These are phyloP conservation scores for Stagonosporopsis chrysanthemi DNA, from an alignment of 2,329 filamentous ascomycete genomes.

Conservation along the genomic window DNA sequence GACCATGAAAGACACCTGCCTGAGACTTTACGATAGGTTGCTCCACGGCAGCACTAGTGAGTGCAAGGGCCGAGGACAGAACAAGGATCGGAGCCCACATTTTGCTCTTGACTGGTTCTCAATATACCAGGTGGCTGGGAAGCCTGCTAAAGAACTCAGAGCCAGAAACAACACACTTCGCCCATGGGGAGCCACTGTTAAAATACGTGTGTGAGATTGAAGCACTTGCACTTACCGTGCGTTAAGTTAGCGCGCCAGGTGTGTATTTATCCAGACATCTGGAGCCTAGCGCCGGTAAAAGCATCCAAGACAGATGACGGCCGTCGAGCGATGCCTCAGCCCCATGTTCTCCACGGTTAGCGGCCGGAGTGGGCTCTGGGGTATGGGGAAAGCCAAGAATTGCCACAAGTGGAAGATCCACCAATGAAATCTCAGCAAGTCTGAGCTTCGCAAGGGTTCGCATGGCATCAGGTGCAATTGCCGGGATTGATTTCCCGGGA, in stretches of 20 bases:
- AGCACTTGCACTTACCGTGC: not conserved
- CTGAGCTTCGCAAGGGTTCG: slow-evolving; percentile 10
- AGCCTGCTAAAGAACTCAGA: not conserved
- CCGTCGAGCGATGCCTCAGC: not conserved
- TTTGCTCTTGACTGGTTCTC: not conserved
- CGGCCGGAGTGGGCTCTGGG: slow-evolving; percentile 5
- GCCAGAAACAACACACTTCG: not conserved
- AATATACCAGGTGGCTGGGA: not conserved
- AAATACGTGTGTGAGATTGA: not conserved
- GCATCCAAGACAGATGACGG: not conserved
- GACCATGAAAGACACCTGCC: slow-evolving; percentile 39
- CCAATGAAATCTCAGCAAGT: not conserved
- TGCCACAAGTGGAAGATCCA: slow-evolving; percentile 9
- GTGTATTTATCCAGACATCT: not conserved
- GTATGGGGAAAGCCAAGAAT: slow-evolving; percentile 17
- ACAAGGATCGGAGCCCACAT: not conserved
- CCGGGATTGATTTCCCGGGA: not conserved
- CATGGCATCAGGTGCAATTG: not conserved
- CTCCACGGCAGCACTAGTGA: not conserved
- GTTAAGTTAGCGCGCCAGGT: not conserved
- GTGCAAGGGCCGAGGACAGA: not conserved
- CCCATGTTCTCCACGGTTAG: slow-evolving; percentile 3
- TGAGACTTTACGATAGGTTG: slow-evolving; percentile 31
- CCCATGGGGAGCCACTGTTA: not conserved
- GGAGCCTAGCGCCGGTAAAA: not conserved